phyloP scores from a whole-genome alignment of 2,329 filamentous ascomycete species.

The Zarea fungicola region DNA sequence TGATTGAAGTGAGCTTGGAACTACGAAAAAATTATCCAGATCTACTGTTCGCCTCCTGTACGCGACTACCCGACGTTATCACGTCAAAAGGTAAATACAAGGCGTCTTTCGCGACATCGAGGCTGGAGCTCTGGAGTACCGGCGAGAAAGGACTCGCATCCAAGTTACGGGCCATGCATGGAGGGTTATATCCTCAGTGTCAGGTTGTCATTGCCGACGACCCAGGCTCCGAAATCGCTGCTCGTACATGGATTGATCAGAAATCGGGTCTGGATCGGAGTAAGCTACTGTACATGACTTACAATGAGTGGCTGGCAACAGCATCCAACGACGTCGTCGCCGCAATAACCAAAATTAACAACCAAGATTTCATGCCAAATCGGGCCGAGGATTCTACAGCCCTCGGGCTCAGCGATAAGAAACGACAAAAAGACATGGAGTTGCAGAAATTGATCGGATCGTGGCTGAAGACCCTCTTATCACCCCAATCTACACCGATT shows the following conservation, averaged over 20 bases:
- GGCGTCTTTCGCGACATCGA: too few relatives aligned
- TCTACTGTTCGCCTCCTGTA: neutral
- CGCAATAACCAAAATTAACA: too few relatives aligned
- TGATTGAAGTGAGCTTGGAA: neutral
- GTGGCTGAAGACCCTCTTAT: too few relatives aligned
- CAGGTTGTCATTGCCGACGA: neutral
- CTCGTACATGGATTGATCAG: neutral
- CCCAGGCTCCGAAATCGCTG: neutral
- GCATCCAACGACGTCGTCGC: too few relatives aligned
- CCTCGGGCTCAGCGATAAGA: too few relatives aligned
- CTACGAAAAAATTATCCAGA: neutral
- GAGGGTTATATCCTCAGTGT: neutral
- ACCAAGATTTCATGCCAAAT: too few relatives aligned
- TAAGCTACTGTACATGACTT: neutral
- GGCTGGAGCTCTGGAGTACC: too few relatives aligned
- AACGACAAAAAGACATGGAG: too few relatives aligned
- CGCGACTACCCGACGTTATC: neutral
- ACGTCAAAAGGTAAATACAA: neutral
- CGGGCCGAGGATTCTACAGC: too few relatives aligned
- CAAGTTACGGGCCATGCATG: neutral
- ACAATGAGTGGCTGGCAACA: neutral
- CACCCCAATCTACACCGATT: too few relatives aligned
- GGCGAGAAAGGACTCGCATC: neutral
- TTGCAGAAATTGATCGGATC: too few relatives aligned
- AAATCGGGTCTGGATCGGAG: neutral